A percentile compares a stretch with the other conserved stretches of the same genome.
phyloP scores from a whole-genome alignment of 2,329 filamentous ascomycete species.

The Fusarium sp. region DNA sequence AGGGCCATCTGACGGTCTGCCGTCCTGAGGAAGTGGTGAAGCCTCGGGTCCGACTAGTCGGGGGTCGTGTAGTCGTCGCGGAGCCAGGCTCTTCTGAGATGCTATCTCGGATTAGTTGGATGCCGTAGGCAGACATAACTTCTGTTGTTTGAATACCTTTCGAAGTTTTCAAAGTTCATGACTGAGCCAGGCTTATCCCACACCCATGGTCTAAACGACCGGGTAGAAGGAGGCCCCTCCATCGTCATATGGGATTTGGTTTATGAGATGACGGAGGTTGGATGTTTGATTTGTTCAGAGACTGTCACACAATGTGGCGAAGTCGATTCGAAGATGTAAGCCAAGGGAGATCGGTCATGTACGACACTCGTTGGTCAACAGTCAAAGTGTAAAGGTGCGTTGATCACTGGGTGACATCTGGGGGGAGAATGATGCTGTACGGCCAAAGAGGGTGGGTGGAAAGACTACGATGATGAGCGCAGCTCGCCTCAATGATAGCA shows the following conservation, averaged over 20 bases:
- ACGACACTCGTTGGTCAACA: constrained; percentile 35
- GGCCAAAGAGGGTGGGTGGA: constrained; percentile 13
- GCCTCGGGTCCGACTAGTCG: constrained; percentile 37
- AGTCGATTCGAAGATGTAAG: constrained; percentile 1
- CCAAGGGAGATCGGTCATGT: constrained; percentile 18
- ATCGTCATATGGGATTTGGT: constrained; percentile 17
- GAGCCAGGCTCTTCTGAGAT: constrained; percentile 40
- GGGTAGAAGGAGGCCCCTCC: constrained; percentile 39
- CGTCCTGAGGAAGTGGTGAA: constrained; percentile 42
- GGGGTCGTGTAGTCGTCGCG: constrained; percentile 24
- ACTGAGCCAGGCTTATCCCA: constrained; percentile 38
- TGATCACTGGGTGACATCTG: constrained; percentile 11
- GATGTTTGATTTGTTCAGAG: constrained; percentile 9
- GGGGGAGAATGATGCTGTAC: background rate
- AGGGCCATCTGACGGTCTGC: constrained; percentile 41
- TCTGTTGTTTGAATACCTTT: constrained; percentile 29
- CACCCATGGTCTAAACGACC: constrained; percentile 33
- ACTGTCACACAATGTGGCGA: constrained; percentile 17
- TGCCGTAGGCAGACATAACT: constrained; percentile 8
- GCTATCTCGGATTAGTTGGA: constrained; percentile 24
- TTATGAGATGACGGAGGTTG: constrained; percentile 13
- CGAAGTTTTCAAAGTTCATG: constrained; percentile 42
- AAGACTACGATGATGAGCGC: constrained; percentile 38
- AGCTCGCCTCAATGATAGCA: constrained; percentile 36
- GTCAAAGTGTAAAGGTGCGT: constrained; percentile 17